Evolutionary conservation across 208 protist species (phyloP), one percentile per base, ranked within the genome.

Genomic region (Sergeia podlipaevii): DNA sequence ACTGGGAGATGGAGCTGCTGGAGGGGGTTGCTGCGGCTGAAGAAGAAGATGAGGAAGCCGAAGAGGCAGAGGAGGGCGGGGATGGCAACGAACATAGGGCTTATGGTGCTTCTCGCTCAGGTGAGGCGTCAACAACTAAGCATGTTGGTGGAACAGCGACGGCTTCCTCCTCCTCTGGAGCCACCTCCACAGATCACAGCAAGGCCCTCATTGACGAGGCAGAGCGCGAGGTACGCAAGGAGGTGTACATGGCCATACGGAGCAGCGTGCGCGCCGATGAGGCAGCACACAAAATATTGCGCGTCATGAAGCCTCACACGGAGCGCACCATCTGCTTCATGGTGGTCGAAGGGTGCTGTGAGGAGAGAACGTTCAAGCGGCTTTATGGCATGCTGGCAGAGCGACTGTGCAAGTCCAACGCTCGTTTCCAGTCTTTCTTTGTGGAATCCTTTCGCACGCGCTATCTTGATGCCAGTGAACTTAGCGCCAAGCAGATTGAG

Each of bases 241-340:
- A 90, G n/a, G 97, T 99, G 13, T 99, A 99, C 72, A 84, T 99
- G 32, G 95, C 97, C 13, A 98, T 99, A 60, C 98, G 98, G 73
- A 98, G 91, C 23, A 97, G 90, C 47, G 70, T 97, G n/a, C 84
- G 88, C 47, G 97, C 96, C 37, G 98, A 99, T 46, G 98, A 99
- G 66, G 96, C 86, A 44, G 98, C 95, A n/a, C 98, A 99, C 83
- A 99, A 99, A 69, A 86, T 99, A 26, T 64, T 99, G 8, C 93
- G 93, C 36, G 53, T 59, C 38, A 82, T 90, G 76, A 65, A 74
- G 46, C 73, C 77, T 15, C 56, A 70, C 32, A 85, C 67, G 76
- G 97, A 84, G 44, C 69, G 70, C 1, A 88, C 69, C 0, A 66
- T 99, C 15, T 93, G 80, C 59, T 95, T 89, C 26, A 99, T 99